Evolutionary conservation across 164 flowering plant genomes (phyloP), one percentile per base, ranked within the genome.

Genomic region (Piper longum): DNA sequence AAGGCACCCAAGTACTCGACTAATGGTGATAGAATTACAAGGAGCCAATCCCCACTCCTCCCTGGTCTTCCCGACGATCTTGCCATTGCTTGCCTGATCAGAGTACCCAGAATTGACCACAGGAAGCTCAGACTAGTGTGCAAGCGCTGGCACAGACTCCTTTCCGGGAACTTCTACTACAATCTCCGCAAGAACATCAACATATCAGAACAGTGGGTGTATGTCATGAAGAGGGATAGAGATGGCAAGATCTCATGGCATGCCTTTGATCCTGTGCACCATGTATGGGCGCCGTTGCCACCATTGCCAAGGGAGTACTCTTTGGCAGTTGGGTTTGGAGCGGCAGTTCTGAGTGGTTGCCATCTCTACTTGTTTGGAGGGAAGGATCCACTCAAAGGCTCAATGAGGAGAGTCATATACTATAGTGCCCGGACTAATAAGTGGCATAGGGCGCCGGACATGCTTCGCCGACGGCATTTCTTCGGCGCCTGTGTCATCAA

Each of bases 11-110:
- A 26, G 36, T 26, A 26, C 36, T 26, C 36, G 69, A 72, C 82
- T 44, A 26, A 76, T 19, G 80, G 85, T 40, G 82, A 77, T 43
- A 82, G 78, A 39, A 72, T 86, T 61, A 81, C 67, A 68, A 68
- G 85, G 55, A 81, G 62, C 67, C 89, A 80, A 56, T 78, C 83
- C 57, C 96, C 91, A 70, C 77, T 89, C 56, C 78, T 89, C 36
- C 96, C 96, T 8, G 96, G 93, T 58, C 91, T 89, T n/a, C 96
- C 96, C 1, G 96, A 89, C 75, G 96, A 89, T 72, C 86, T 87
- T 66, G 96, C 96, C n/a, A 84, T 89, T 61, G 91, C 93, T 57
- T 89, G 96, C 77, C 77, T 89, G 56, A 87, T 83, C 51, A 74
- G 93, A 43, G 96, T 89, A 44, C 93, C 89, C 17, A 69, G 91